Evolutionary conservation across 2,329 filamentous ascomycete species (phyloP), one percentile per base, ranked within the genome.

Genomic region (Calonectria crousiana): DNA sequence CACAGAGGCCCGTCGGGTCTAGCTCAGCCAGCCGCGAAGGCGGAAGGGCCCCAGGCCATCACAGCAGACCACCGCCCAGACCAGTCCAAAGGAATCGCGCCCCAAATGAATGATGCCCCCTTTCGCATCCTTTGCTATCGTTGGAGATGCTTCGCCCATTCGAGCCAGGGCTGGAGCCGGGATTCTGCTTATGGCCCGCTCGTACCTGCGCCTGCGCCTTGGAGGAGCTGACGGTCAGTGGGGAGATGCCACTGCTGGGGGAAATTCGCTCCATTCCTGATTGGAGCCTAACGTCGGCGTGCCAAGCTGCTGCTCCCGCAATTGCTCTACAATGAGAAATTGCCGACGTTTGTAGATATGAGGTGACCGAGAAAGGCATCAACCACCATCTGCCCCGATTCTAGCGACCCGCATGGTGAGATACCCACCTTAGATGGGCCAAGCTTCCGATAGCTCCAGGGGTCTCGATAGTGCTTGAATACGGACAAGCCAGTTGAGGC

Each of bases 381-480:
- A 23, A 58, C 41, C 30, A 23, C 53, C 67, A 47, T 26, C 56
- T 62, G 47, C 51, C 28, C 67, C 67, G 53, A 69, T 47, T 32
- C 30, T 41, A 36, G 44, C 56, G 67, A 38, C 28, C 53, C 53
- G 23, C 58, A 69, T 51, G 53, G 67, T 44, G 53, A 69, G 52
- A 62, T 69, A 30, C 14, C 67, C 67, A 69, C 56, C 32, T 32
- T 41, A 2, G 41, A 41, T 47, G 44, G 53, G 32, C 36, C 53
- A 62, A 69, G 67, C 53, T 60, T 60, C 38, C 52, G 53, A 62
- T 62, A 30, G 67, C 67, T 69, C 32, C 67, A 69, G 67, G 67
- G 67, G 67, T n/a, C 53, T 51, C 13, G 67, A 52, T 53, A 36
- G 38, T 53, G 67, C 28, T 69, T 51, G 30, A 49, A 62, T 69